Percentiles rank a stretch among this genome's conserved stretches.
These are phyloP conservation scores for Triticum timopheevii DNA, from an alignment of 176 grass and related monocot species.

Conservation along the genomic window DNA sequence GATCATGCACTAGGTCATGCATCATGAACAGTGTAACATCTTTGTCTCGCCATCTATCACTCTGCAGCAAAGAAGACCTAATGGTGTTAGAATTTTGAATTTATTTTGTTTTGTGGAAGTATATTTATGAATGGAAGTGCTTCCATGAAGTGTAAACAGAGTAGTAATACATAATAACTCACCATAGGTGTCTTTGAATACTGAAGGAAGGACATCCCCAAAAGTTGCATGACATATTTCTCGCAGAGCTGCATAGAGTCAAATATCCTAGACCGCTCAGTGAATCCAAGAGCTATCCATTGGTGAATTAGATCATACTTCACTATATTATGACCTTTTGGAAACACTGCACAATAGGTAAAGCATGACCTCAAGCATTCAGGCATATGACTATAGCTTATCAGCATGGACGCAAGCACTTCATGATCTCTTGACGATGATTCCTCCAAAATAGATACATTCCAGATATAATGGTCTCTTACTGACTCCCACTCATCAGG, in stretches of 20 bases:
- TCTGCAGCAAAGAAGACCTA: neutral
- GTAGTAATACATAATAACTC: neutral
- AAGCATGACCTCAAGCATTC: neutral
- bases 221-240: neutral
- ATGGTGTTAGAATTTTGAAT: neutral
- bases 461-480: no score
- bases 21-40: neutral
- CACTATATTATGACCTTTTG: neutral
- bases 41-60: rapidly evolving
- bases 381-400: conserved; percentile 8
- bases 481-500: no score
- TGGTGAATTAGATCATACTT: conserved; percentile 36
- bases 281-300: conserved; percentile 28
- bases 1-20: conserved; percentile 44
- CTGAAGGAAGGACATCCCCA: conserved; percentile 18
- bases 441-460: neutral
- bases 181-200: neutral
- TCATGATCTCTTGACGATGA: neutral
- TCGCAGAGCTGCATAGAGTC: neutral
- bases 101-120: neutral
- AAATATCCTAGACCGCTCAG: neutral
- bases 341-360: conserved; percentile 28
- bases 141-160: neutral
- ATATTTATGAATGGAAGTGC: neutral
- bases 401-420: neutral